These are phyloP conservation scores for Dactylellina haptotyla DNA, from an alignment of 2,329 filamentous ascomycete species.

Conservation along the genomic window DNA sequence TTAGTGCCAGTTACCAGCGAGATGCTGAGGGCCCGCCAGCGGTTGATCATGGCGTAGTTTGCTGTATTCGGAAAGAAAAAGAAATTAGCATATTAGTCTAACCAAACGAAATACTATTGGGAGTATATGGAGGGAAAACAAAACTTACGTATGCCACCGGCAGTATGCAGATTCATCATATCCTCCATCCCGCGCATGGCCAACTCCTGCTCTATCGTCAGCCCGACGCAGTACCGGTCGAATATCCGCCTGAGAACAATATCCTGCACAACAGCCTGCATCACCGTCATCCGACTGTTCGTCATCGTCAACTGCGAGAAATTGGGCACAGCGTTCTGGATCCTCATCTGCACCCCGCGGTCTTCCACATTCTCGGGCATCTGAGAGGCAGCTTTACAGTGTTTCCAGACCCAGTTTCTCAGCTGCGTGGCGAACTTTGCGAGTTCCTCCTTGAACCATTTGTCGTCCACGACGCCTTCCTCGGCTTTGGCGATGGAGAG, in stretches of 20 bases:
- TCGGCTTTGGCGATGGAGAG: slow-evolving; percentile 48
- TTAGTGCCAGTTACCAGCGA: slow-evolving; percentile 37
- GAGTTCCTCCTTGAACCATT: slow-evolving; percentile 49
- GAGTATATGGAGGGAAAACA: neutral
- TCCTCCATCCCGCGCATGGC: slow-evolving; percentile 40
- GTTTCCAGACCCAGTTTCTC: slow-evolving; percentile 52
- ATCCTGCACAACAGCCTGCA: slow-evolving; percentile 53
- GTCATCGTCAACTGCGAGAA: slow-evolving; percentile 51
- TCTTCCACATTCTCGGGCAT: slow-evolving; percentile 46
- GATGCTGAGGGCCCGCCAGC: slow-evolving; percentile 50
- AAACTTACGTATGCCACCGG: slow-evolving; percentile 24
- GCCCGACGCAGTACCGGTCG: slow-evolving; percentile 45
- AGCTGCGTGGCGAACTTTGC: slow-evolving; percentile 32
- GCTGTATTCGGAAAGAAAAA: slow-evolving; percentile 7
- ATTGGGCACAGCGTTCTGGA: slow-evolving; percentile 36
- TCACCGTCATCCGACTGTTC: slow-evolving; percentile 53
- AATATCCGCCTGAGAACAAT: slow-evolving; percentile 45
- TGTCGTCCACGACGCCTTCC: slow-evolving; percentile 51
- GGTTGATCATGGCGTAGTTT: slow-evolving; percentile 52
- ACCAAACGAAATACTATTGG: slow-evolving; percentile 1
- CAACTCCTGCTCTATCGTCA: slow-evolving; percentile 36
- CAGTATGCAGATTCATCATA: slow-evolving; percentile 28
- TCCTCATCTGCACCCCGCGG: slow-evolving; percentile 28
- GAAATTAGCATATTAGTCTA: neutral
- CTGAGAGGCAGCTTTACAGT: slow-evolving; percentile 49